Percentiles rank a stretch among this genome's conserved stretches.
Conservation (phyloP, 139 green algal species). For the Zygnema circumcarinatum region DNA sequence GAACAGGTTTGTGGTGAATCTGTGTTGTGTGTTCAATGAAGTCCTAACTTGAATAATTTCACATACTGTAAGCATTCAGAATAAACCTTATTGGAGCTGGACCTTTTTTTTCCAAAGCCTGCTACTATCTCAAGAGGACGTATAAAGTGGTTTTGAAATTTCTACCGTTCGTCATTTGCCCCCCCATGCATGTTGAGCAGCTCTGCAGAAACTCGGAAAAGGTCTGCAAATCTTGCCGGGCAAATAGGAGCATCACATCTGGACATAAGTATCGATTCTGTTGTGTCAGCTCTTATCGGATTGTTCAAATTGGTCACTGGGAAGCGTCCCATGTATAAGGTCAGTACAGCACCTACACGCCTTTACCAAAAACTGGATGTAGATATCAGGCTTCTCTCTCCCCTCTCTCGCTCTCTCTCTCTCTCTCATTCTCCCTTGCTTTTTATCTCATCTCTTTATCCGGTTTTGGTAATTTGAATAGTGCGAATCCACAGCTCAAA, state of each 20-base stretch:
- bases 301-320: conserved; percentile 84
- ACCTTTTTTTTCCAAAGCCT: too few species aligned
- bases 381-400: not conserved
- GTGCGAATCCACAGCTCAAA: too few species aligned
- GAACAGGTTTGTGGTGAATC: too few species aligned
- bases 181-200: too few species aligned
- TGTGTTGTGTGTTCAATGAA: too few species aligned
- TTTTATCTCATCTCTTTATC: not conserved
- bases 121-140: too few species aligned
- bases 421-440: not conserved
- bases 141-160: too few species aligned
- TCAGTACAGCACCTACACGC: not conserved
- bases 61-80: not conserved
- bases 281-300: conserved; percentile 74
- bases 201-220: conserved; percentile 46
- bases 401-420: not conserved
- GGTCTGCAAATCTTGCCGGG: conserved; percentile 65
- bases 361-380: not conserved
- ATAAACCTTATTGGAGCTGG: too few species aligned
- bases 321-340: conserved; percentile 78
- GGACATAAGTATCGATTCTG: conserved; percentile 81
- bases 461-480: too few species aligned
- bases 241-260: conserved; percentile 90
- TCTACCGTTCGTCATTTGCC: too few species aligned
- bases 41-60: not conserved